Evolutionary conservation across 768 basidiomycete species (phyloP), one percentile per base, ranked within the genome.

Genomic region (Boletus fagicola): DNA sequence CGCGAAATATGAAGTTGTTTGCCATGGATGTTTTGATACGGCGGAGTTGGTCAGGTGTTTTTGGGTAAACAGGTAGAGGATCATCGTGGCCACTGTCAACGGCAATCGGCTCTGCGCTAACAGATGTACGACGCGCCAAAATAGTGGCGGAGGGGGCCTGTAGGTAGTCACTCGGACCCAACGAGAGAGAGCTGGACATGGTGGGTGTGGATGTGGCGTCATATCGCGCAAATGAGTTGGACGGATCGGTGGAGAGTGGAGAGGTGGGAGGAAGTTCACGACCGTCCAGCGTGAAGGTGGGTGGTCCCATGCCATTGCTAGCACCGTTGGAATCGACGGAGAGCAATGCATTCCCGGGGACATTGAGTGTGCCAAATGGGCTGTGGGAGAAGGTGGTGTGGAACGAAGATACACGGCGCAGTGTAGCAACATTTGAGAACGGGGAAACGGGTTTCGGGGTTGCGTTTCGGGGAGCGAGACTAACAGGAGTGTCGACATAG

Each of bases 21-120:
- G 83, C 79, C 61, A 94, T 97, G 48, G 94, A 91, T 9, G 83
- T 78, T 68, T 88, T 90, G 75, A 99, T 98, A 51, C 96, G 85
- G 26, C 81, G 80, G 33, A 94, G 80, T 74, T 99, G 97, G 62
- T 93, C 88, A 2, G 83, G 74, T 15, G 88, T 79, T 77, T 99
- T 98, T 8, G 80, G 78, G 65, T 83, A 90, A 50, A 87, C 77
- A 22, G 93, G 93, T 10, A 90, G 81, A 22, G 84, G 82, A 60
- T 88, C 84, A 63, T 86, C 78, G 58, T 78, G 68, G 57, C 77
- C 77, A 67, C 83, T 83, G 70, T 90, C 83, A 53, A 97, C 83
- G n/a, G 84, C 84, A 68, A 98, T 93, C 4, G 94, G 93, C 72
- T 99, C 97, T 5, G 97, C 97, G 53, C 91, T 94, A 57, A 99